A percentile compares a stretch with the other conserved stretches of the same genome.
These are phyloP conservation scores for Hura crepitans DNA, from an alignment of 441 rosid genomes.

Conservation along the genomic window DNA sequence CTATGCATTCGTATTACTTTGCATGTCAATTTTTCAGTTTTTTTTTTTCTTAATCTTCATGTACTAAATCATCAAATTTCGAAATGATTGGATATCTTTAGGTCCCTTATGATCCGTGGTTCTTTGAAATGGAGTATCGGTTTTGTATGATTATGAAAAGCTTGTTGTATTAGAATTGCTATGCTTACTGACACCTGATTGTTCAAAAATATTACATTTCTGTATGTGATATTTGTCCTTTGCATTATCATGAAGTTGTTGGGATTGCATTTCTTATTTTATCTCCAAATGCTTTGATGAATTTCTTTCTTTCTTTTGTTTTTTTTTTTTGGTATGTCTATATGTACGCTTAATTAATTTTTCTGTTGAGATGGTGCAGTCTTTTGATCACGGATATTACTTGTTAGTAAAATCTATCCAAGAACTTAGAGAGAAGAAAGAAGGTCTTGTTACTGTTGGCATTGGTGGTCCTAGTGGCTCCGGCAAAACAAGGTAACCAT, in stretches of 20 bases:
- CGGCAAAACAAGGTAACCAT: slow-evolving; percentile 79
- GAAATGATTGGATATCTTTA: background rate
- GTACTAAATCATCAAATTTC: background rate
- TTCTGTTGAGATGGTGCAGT: slow-evolving; percentile 43
- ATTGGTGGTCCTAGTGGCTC: slow-evolving; percentile 98
- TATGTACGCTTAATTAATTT: background rate
- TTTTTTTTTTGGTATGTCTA: too few relatives aligned
- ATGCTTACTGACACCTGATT: background rate
- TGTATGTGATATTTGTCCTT: too few relatives aligned
- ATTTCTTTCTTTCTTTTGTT: too few relatives aligned
- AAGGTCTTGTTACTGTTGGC: slow-evolving; percentile 82
- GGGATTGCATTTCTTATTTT: background rate
- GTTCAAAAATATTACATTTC: background rate
- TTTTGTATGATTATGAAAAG: background rate
- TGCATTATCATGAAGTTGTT: background rate
- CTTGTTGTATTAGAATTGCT: background rate
- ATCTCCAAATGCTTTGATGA: too few relatives aligned
- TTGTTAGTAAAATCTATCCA: slow-evolving; percentile 84
- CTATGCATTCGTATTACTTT: background rate
- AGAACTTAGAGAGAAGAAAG: slow-evolving; percentile 90
- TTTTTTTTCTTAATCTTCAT: background rate
- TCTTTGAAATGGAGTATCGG: background rate
- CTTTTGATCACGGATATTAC: slow-evolving; percentile 88
- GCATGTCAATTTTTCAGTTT: slow-evolving; percentile 1
- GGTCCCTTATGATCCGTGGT: background rate